Evolutionary conservation across 305 asterid genomes (phyloP), one percentile per base, ranked within the genome.

Genomic region (Stenogyne calaminthoides): DNA sequence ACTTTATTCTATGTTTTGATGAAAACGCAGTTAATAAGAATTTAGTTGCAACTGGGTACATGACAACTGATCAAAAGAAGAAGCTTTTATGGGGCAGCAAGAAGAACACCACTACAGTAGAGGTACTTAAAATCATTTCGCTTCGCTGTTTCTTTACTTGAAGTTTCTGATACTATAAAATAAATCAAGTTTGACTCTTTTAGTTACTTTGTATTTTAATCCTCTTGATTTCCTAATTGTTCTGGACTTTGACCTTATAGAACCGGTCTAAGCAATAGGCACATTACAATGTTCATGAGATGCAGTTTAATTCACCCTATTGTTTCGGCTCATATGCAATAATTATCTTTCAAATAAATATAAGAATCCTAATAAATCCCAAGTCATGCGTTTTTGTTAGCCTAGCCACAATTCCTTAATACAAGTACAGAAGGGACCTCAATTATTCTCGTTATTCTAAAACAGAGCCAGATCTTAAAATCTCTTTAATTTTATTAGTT

Each of bases 11-110:
- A 18, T 47, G 54, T 71, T 57, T 69, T 80, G 46, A 55, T 74
- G 79, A 72, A 66, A 51, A 46, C 37, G 72, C 88, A 93, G 97
- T 93, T 64, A 93, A 91, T 70, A 88, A 78, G 83, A 91, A 93
- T 75, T 86, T 93, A 73, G 84, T 89, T 76, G 97, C 97, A 69
- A 91, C 98, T 75, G 97, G 98, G 19, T 81, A 70, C 81, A 88
- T 93, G 97, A 83, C 97, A 39, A 80, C 97, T 77, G 98, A 93
- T 85, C 98, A 91, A 80, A 93, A 93, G 96, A 93, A 93, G 89
- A 91, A 93, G 90, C 95, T 93, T 42, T 74, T 93, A 73, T 91
- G 98, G 98, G 98, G 97, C 70, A 93, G 57, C 86, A 93, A 93
- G 84, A 93, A 93, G 88, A 85, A 65, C 73, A 78, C 87, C 29